phyloP scores from a whole-genome alignment of 1,284 basidiomycete species.

The Cryptococcus jaspeensis region DNA sequence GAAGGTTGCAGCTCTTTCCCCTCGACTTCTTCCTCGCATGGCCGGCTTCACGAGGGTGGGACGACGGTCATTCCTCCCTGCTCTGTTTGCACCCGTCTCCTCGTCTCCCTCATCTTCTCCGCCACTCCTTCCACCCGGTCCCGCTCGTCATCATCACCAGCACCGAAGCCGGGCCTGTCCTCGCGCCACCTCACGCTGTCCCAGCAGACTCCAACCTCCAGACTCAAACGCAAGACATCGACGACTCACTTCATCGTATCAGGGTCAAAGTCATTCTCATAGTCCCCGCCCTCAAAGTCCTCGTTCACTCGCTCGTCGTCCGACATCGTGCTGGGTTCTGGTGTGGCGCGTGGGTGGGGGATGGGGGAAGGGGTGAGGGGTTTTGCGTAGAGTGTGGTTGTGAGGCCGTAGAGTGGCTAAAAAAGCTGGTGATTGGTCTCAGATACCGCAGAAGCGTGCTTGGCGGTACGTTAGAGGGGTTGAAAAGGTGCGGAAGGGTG shows the following conservation, averaged over 20 bases:
- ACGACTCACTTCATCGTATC: constrained; percentile 31
- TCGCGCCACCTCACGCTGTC: not conserved
- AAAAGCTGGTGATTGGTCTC: not conserved
- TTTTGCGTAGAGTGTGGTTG: not conserved
- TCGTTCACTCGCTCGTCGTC: constrained; percentile 36
- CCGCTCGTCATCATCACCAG: not conserved
- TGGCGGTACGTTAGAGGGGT: no score
- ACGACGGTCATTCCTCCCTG: not conserved
- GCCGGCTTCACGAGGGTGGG: no score
- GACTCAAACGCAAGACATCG: no score
- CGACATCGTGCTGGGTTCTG: constrained; percentile 38
- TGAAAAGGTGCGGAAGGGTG: not conserved
- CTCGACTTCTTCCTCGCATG: no score
- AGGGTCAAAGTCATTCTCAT: constrained; percentile 29
- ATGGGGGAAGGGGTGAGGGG: not conserved
- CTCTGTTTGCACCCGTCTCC: not conserved
- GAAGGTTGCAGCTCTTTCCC: no score
- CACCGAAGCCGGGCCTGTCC: no score
- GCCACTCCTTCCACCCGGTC: not conserved
- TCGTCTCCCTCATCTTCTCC: not conserved
- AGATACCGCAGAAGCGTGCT: no score
- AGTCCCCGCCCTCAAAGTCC: constrained; percentile 30
- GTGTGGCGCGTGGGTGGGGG: not conserved
- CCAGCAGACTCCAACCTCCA: not conserved
- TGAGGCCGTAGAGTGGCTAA: not conserved